Evolutionary conservation across 1,284 basidiomycete species (phyloP), one percentile per base, ranked within the genome.

Genomic region (Mycosarcoma mackinlayi): DNA sequence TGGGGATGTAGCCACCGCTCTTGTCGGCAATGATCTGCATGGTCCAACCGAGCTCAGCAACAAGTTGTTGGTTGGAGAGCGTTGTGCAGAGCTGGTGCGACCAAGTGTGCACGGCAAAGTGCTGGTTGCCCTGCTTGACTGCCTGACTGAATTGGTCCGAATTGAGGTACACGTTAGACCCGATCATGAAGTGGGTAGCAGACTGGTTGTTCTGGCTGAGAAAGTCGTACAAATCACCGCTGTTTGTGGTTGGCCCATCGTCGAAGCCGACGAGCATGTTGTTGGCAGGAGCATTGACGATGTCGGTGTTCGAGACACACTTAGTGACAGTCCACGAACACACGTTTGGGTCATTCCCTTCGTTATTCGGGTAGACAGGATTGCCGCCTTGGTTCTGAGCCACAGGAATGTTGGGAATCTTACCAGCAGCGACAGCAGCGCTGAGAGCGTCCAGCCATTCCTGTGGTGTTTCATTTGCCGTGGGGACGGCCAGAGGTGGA

Each of bases 31-130:
- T 95, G 55, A 89, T 72, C 84, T 92, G 89, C 70, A 90, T 90
- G 54, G 93, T 92, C 91, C 92, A 97, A 38, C 91, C 93, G 44
- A 98, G 87, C 84, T 96, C 94, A 18, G 93, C 93, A n/a, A 97
- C 92, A 61, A 97, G 88, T 85, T 96, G 86, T 79, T 89, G 89
- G 80, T 89, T 98, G 41, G 92, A 89, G 62, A 94, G 86, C 25
- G 88, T 88, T 9, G 94, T 96, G 39, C 94, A 86, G 85, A 73
- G 18, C 34, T 79, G 83, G 68, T 86, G 86, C 6, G 60, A 87
- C 87, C 90, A 87, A 28, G 86, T 87, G 81, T 77, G 68, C 58
- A 76, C 67, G 55, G 67, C 60, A 21, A 62, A 64, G 56, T 75
- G 73, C 61, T 74, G 67, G 39, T 75, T 92, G 90, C 50, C 85